These are phyloP conservation scores for Petunia axillaris DNA, from an alignment of 257 asterid genomes.

Conservation along the genomic window DNA sequence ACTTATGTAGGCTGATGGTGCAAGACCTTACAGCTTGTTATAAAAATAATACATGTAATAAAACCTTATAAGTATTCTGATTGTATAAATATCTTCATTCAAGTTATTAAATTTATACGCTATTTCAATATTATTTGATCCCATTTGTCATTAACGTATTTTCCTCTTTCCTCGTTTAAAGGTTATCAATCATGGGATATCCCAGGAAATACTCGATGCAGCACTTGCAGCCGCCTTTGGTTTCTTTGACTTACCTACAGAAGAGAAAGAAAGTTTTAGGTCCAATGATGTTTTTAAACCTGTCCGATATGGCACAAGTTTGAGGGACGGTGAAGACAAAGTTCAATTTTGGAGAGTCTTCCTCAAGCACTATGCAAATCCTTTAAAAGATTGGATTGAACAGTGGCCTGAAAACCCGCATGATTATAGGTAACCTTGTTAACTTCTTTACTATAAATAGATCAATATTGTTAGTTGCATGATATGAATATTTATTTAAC, in stretches of 20 bases:
- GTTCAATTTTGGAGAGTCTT: conserved; percentile 50
- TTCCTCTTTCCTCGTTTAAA: conserved; percentile 6
- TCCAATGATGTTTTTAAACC: conserved; percentile 46
- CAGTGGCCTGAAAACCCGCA: conserved; percentile 53
- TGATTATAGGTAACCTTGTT: conserved; percentile 42
- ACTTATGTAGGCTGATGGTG: no score
- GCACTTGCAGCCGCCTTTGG: conserved; percentile 38
- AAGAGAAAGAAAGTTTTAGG: conserved; percentile 43
- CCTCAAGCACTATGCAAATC: conserved; percentile 63
- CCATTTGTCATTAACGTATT: neutral
- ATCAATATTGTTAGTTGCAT: neutral
- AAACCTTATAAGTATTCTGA: no score
- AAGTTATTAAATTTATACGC: no score
- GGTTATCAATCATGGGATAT: conserved; percentile 56
- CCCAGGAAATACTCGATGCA: conserved; percentile 39
- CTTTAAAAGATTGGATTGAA: conserved; percentile 45
- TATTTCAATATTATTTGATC: no score
- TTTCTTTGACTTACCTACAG: conserved; percentile 42
- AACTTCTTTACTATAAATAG: neutral
- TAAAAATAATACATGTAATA: no score
- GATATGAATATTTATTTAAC: neutral
- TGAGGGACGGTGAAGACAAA: conserved; percentile 47
- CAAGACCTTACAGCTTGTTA: no score
- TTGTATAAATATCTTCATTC: no score
- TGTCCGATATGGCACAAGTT: conserved; percentile 48